phyloP scores from a whole-genome alignment of 495 filamentous ascomycete species.

The Rhypophila decipiens region DNA sequence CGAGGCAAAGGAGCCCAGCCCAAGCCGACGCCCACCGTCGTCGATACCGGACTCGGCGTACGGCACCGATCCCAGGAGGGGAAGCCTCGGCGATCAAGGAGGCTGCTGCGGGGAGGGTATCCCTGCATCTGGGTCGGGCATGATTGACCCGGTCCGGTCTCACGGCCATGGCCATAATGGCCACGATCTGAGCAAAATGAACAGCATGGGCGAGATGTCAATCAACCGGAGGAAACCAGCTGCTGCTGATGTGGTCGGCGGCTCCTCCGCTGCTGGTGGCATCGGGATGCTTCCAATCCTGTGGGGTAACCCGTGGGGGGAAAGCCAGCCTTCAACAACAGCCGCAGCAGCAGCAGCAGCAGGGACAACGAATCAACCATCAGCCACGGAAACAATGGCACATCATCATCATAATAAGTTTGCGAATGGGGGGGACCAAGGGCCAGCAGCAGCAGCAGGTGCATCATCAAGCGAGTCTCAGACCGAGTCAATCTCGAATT shows the following conservation, averaged over 20 bases:
- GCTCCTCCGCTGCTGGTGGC: background rate
- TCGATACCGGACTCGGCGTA: slow-evolving; percentile 25
- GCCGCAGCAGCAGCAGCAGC: background rate
- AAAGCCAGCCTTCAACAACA: background rate
- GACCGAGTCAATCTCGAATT: too few species aligned
- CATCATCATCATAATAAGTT: too few species aligned
- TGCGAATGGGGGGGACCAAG: too few species aligned
- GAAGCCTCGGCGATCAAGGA: slow-evolving; percentile 16
- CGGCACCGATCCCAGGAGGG: slow-evolving; percentile 14
- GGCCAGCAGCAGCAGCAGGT: too few species aligned
- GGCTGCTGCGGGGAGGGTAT: background rate
- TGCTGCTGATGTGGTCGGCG: background rate
- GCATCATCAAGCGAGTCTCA: too few species aligned
- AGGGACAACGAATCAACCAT: background rate
- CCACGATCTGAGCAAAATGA: background rate
- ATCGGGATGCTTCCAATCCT: background rate
- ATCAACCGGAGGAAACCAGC: background rate
- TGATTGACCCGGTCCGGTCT: background rate
- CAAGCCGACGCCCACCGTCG: slow-evolving; percentile 1
- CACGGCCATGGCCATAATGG: background rate
- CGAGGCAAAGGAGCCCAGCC: background rate
- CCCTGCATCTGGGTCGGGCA: background rate
- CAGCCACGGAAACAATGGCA: too few species aligned
- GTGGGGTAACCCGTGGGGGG: background rate
- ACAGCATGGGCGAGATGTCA: background rate